Conservation (phyloP, 305 asterid genomes). For the Fraxinus platypoda region DNA sequence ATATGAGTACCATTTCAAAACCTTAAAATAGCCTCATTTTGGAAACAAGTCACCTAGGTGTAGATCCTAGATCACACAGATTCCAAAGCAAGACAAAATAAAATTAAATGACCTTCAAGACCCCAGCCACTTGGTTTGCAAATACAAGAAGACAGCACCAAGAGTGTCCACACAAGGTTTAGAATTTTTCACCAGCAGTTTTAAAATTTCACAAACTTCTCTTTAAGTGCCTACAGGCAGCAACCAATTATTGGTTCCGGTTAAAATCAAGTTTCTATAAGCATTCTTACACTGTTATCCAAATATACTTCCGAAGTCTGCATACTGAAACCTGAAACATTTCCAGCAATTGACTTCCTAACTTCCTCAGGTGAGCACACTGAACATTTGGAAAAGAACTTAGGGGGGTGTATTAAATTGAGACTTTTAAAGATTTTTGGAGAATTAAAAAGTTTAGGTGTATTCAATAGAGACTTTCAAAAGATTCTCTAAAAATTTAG, state of each 20-base stretch:
- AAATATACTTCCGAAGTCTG: background rate
- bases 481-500: too few species aligned
- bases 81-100: background rate
- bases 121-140: background rate
- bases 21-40: background rate
- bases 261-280: background rate
- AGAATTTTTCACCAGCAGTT: background rate
- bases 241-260: background rate
- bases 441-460: too few species aligned
- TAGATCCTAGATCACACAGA: background rate
- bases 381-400: background rate
- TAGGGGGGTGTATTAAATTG: too few species aligned
- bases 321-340: background rate
- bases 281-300: background rate
- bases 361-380: background rate
- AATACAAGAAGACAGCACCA: background rate
- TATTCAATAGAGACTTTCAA: too few species aligned
- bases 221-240: background rate
- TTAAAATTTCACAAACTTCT: background rate
- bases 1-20: background rate
- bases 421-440: too few species aligned
- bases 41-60: background rate
- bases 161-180: background rate
- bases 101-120: background rate
- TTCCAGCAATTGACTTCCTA: constrained; percentile 2